Evolutionary conservation across 306 rosid species (phyloP), one percentile per base, ranked within the genome.

Genomic region (Quillaja saponaria): DNA sequence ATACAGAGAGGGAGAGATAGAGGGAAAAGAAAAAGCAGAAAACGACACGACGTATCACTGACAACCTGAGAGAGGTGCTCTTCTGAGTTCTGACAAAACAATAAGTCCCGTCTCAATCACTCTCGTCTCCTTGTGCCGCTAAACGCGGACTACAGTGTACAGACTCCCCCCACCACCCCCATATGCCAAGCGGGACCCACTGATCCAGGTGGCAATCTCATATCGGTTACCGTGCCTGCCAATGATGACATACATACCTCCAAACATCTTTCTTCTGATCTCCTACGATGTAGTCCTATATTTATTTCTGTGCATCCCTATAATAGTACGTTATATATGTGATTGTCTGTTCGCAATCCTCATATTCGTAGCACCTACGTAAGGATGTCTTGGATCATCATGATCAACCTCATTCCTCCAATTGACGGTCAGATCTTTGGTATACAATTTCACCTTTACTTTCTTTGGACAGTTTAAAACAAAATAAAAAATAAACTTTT

Each of bases 121-220:
- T 1, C 40, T 80, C 78, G 81, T 71, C 84, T 72, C 55, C 67
- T 80, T 71, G 37, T 67, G 81, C 81, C 81, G 81, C 48, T 59
- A 80, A 80, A 71, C 78, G 49, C 84, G 79, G 78, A 80, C 73
- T 71, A 72, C 76, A 76, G 76, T 75, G n/a, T n/a, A n/a, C n/a
- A n/a, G n/a, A n/a, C n/a, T n/a, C n/a, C n/a, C n/a, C n/a, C n/a
- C n/a, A n/a, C n/a, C n/a, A n/a, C n/a, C n/a, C n/a, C n/a, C n/a
- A n/a, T n/a, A n/a, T n/a, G n/a, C n/a, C n/a, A n/a, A n/a, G n/a
- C n/a, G n/a, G 31, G 49, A 4, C 57, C 67, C 59, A 34, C 71
- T 1, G 18, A 1, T 15, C 47, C 34, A 45, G 54, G 18, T 40
- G 34, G 40, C 58, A 1, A 6, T 2, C 17, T 3, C 3, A 5